Conservation (phyloP, 495 filamentous ascomycete species). For the Daldinia bambusicola region DNA sequence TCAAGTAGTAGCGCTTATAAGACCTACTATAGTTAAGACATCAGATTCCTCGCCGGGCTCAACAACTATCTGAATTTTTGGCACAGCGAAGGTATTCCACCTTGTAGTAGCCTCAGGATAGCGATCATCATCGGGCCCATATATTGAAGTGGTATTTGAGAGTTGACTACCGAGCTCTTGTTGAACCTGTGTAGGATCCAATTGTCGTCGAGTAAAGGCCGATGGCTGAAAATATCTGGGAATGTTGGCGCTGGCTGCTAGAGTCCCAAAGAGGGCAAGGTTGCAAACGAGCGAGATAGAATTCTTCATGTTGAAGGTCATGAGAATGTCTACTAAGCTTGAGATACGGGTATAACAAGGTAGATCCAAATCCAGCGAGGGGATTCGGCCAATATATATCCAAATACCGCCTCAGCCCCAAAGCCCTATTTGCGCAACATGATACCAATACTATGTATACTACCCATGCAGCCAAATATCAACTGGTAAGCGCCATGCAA, state of each 20-base stretch:
- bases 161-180: neutral
- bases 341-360: neutral
- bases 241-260: neutral
- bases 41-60: constrained; percentile 10
- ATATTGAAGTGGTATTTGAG: constrained; percentile 16
- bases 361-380: neutral
- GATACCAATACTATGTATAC: no score
- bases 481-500: neutral
- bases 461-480: neutral
- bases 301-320: neutral
- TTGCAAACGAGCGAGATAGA: neutral
- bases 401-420: neutral
- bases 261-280: neutral
- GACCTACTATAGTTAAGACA: neutral
- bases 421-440: neutral
- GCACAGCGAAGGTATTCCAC: constrained; percentile 7
- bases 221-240: neutral
- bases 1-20: neutral
- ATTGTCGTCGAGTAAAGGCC: neutral
- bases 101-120: constrained; percentile 16
- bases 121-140: constrained; percentile 12
- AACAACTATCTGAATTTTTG: constrained; percentile 20
- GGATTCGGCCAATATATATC: neutral
- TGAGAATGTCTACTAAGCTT: neutral
- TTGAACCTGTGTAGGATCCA: neutral